Conservation (phyloP, 441 rosid genomes). For the Melastoma candidum region DNA sequence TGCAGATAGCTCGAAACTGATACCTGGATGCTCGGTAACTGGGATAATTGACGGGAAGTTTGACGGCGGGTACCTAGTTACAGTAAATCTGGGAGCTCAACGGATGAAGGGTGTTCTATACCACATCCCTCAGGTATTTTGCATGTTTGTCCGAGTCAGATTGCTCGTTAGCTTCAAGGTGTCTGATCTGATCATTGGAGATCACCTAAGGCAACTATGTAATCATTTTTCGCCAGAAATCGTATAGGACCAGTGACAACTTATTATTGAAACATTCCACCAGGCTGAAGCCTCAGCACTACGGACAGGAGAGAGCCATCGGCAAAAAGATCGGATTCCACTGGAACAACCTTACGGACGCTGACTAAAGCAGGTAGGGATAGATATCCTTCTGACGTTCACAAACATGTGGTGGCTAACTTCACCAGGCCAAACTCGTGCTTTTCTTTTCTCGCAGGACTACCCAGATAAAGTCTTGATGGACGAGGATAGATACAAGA, state of each 20-base stretch:
- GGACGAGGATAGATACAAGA: constrained; percentile 66
- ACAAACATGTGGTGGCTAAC: no score
- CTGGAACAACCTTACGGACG: constrained; percentile 66
- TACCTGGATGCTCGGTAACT: constrained; percentile 42
- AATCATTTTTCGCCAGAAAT: constrained; percentile 60
- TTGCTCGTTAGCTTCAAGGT: constrained; percentile 18
- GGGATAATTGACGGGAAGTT: constrained; percentile 83
- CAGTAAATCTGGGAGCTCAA: constrained; percentile 46
- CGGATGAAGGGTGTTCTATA: constrained; percentile 71
- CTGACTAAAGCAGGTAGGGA: constrained; percentile 57
- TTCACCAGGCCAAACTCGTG: background rate
- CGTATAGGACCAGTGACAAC: constrained; percentile 68
- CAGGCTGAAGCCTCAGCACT: constrained; percentile 41
- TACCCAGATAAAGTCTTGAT: constrained; percentile 62
- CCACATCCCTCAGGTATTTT: constrained; percentile 44
- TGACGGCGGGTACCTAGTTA: constrained; percentile 70
- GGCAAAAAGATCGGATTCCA: constrained; percentile 57
- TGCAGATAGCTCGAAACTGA: constrained; percentile 33
- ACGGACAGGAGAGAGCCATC: constrained; percentile 51
- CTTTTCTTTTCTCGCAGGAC: constrained; percentile 24
- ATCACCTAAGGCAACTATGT: constrained; percentile 29
- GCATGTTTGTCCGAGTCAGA: constrained; percentile 26
- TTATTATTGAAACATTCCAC: constrained; percentile 71
- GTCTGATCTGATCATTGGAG: constrained; percentile 43
- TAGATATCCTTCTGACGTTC: background rate